Evolutionary conservation across 2,329 filamentous ascomycete genomes (phyloP), one percentile per base, ranked within the genome.

Genomic region (Penicillium decumbens): DNA sequence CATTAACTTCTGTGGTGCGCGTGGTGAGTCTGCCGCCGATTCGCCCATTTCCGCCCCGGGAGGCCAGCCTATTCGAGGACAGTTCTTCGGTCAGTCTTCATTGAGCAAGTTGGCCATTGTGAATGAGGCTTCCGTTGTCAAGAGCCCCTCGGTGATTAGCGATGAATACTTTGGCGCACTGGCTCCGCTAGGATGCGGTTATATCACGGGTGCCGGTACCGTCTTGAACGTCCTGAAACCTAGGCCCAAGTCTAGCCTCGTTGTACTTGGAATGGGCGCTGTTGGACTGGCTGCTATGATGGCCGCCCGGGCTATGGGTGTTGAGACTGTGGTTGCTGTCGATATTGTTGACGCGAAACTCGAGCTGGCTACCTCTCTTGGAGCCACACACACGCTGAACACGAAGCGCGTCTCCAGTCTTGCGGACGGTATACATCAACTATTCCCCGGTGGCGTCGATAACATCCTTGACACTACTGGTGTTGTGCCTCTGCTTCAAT

Each of bases 291-390:
- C 56, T 8, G 60, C 59, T 1, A 25, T 61, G 47, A 38, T 63
- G 44, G 53, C 60, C n/a, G 60, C 60, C 1, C 50, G 45, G 6
- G 50, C 51, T 25, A 41, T 41, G 54, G 41, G 69, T 1, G 59
- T 59, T 2, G 43, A 55, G 23, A 55, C 39, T 6, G 8, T 79
- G 43, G 72, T 79, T 8, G 76, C 70, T 4, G 67, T 77, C 6
- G 77, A 79, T 52, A 62, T 77, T 8, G 65, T 76, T 10, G 60
- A 69, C 6, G 57, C 59, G 4, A 66, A 74, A 18, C 63, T 79
- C 10, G 65, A 69, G 23, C 54, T 78, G 20, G 76, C 76, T 0
- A 68, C 59, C 18, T 64, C 67, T 33, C 64, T 77, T 10, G 77
- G 77, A 23, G 77, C 77, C 3, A 77, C 74, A 10, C 57, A 71